phyloP scores from a whole-genome alignment of 352 stramenopile species.

The Phytophthora pluvialis region DNA sequence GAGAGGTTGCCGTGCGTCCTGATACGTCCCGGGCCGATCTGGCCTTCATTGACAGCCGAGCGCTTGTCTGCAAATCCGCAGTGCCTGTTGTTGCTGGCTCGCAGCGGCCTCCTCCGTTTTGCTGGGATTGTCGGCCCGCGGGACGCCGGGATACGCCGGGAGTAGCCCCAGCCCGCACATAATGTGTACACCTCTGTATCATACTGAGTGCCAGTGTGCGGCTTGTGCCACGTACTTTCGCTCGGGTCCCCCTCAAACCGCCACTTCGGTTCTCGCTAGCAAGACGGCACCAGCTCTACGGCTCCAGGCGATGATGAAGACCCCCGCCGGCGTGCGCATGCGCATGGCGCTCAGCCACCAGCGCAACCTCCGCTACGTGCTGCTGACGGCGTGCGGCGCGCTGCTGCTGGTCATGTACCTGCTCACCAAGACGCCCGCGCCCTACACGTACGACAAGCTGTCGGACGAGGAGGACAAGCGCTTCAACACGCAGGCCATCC shows the following conservation, averaged over 20 bases:
- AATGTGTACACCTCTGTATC: not conserved
- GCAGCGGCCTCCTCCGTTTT: constrained; percentile 20
- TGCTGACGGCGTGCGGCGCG: constrained; percentile 46
- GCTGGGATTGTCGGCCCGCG: constrained; percentile 1
- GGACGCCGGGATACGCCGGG: constrained; percentile 3
- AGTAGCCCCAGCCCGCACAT: constrained; percentile 11
- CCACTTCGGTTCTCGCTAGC: constrained; percentile 33
- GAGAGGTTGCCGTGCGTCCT: constrained; percentile 4
- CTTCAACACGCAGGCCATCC: constrained; percentile 54
- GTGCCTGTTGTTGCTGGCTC: constrained; percentile 2
- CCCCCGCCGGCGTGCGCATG: constrained; percentile 62
- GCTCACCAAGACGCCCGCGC: constrained; percentile 47
- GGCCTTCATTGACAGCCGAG: not conserved
- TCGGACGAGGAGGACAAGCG: constrained; percentile 57
- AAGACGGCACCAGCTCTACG: not conserved
- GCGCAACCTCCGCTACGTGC: constrained; percentile 63
- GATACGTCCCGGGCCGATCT: not conserved
- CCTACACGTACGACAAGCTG: constrained; percentile 60
- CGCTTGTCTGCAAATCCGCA: too few species aligned
- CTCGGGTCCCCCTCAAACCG: constrained; percentile 8
- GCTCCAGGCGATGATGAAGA: constrained; percentile 52
- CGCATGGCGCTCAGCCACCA: constrained; percentile 70
- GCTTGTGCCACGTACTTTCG: constrained; percentile 34
- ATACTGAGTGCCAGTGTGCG: constrained; percentile 12
- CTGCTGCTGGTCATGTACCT: constrained; percentile 56